Conservation (phyloP, 2,329 filamentous ascomycete species). For the Fusarium buxicola region DNA sequence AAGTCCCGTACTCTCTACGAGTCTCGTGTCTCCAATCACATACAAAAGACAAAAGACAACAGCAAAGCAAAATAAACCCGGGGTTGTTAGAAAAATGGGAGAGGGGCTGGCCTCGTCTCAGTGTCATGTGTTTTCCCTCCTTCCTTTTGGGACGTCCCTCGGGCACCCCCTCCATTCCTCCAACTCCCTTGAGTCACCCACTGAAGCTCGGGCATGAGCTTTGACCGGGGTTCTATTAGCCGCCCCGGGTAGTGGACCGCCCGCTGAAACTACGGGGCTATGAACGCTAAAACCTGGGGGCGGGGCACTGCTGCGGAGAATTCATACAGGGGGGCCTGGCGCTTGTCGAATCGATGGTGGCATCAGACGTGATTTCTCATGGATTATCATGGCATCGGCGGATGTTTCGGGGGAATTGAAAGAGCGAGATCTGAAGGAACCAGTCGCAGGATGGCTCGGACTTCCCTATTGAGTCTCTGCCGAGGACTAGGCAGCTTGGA, state of each 20-base stretch:
- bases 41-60: constrained; percentile 13
- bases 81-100: neutral
- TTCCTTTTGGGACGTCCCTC: constrained; percentile 16
- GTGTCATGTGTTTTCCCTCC: constrained; percentile 40
- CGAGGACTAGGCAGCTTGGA: constrained; percentile 26
- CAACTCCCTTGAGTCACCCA: constrained; percentile 7
- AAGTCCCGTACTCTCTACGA: constrained; percentile 10
- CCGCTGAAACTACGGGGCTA: constrained; percentile 11
- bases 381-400: constrained; percentile 21
- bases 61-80: constrained; percentile 15
- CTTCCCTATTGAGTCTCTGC: constrained; percentile 26
- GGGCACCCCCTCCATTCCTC: constrained; percentile 18
- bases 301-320: constrained; percentile 32
- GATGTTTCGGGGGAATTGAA: constrained; percentile 30
- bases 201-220: constrained; percentile 18
- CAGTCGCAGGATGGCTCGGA: constrained; percentile 9
- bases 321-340: constrained; percentile 14
- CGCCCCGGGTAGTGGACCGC: constrained; percentile 29
- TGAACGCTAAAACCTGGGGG: constrained; percentile 38
- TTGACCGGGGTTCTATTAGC: constrained; percentile 36
- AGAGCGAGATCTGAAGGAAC: constrained; percentile 5
- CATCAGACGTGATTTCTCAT: constrained; percentile 13
- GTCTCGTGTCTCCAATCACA: constrained; percentile 17
- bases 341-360: constrained; percentile 20
- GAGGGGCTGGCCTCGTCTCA: constrained; percentile 34